A percentile compares a stretch with the other conserved stretches of the same genome.
Conservation (phyloP, 306 rosid species). For the Malus domestica region ASM211411v1 NC_041789.1:32673501-32674000, state of each 20-base stretch:
- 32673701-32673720: background rate
- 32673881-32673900: background rate
- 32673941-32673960: slow-evolving; percentile 18
- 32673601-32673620: background rate
- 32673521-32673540: background rate
- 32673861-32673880: slow-evolving; percentile 54
- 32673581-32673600: background rate
- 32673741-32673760: background rate
- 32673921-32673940: slow-evolving; percentile 2
- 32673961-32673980: slow-evolving; percentile 75
- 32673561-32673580: background rate
- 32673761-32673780: background rate
- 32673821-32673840: slow-evolving; percentile 99
- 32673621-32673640: background rate
- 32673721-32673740: background rate
- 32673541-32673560: background rate
- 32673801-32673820: slow-evolving; percentile 87
- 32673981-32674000: slow-evolving; percentile 60
- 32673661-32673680: background rate
- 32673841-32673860: slow-evolving; percentile 99
- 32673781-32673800: slow-evolving; percentile 71
- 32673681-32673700: background rate
- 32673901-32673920: slow-evolving; percentile 14
- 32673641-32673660: background rate
- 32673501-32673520: background rate